Conservation (phyloP, 2,329 filamentous ascomycete genomes). For the Sporothrix schenckii region DNA sequence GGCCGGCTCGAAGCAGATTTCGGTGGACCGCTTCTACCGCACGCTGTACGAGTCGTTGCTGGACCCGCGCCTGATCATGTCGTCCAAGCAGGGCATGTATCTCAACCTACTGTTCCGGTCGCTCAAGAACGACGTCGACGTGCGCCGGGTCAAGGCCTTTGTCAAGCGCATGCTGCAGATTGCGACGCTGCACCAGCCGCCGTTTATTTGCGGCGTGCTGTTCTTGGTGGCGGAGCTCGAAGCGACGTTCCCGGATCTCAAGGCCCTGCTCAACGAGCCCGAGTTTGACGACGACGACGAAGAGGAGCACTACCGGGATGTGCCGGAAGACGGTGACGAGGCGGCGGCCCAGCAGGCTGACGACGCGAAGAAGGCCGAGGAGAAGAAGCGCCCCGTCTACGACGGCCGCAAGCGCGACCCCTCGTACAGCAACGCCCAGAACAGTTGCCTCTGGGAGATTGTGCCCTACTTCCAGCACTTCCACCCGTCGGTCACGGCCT, state of each 20-base stretch:
- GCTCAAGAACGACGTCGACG: conserved; percentile 85
- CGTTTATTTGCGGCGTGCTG: conserved; percentile 90
- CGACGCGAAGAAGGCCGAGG: conserved; percentile 34
- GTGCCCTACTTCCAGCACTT: conserved; percentile 76
- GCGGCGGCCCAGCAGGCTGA: conserved; percentile 55
- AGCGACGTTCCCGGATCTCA: conserved; percentile 76
- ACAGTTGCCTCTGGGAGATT: conserved; percentile 91
- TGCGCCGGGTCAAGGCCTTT: conserved; percentile 92
- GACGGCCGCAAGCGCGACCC: conserved; percentile 91
- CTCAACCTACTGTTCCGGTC: conserved; percentile 88
- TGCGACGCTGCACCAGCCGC: conserved; percentile 82
- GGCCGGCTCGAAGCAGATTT: conserved; percentile 75
- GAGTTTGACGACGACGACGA: conserved; percentile 75
- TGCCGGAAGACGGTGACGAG: conserved; percentile 63
- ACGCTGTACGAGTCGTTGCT: conserved; percentile 93
- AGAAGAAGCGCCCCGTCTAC: conserved; percentile 53
- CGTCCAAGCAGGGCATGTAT: conserved; percentile 94
- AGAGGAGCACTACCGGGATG: conserved; percentile 59
- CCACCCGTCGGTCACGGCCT: conserved; percentile 88
- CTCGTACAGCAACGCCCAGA: conserved; percentile 88
- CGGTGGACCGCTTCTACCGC: conserved; percentile 88
- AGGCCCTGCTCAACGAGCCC: conserved; percentile 75
- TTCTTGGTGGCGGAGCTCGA: conserved; percentile 85
- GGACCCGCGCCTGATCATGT: conserved; percentile 82
- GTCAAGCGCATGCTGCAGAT: conserved; percentile 90